These are phyloP conservation scores for Ascomycota sp. DNA, from an alignment of 2,329 filamentous ascomycete species.

Conservation along the genomic window DNA sequence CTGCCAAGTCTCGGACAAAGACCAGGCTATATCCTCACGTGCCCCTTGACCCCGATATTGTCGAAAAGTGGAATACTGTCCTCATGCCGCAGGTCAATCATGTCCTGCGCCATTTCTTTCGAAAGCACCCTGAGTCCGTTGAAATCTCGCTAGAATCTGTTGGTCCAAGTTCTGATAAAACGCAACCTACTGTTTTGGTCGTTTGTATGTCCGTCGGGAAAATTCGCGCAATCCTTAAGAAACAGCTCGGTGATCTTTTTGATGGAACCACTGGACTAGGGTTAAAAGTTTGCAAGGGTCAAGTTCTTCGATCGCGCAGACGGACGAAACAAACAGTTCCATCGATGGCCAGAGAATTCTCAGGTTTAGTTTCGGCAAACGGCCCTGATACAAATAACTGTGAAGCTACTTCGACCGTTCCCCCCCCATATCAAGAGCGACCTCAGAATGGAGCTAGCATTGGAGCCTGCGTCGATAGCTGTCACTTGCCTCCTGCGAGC, in stretches of 20 bases:
- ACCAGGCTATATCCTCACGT: constrained; percentile 37
- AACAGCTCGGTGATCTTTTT: constrained; percentile 41
- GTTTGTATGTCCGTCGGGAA: constrained; percentile 55
- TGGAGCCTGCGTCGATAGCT: constrained; percentile 65
- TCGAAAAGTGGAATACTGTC: constrained; percentile 49
- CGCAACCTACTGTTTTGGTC: constrained; percentile 51
- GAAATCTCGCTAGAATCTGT: constrained; percentile 59
- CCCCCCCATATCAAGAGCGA: constrained; percentile 54
- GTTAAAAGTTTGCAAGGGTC: constrained; percentile 50
- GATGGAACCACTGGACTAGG: constrained; percentile 38
- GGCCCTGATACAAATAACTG: too few relatives aligned
- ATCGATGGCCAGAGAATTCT: constrained; percentile 9
- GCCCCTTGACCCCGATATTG: constrained; percentile 31
- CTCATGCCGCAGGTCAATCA: constrained; percentile 53
- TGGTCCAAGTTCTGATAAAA: constrained; percentile 42
- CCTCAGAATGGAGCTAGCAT: constrained; percentile 80
- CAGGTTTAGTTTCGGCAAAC: too few relatives aligned
- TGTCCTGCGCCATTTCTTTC: constrained; percentile 46
- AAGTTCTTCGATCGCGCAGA: constrained; percentile 37
- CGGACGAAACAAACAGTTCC: constrained; percentile 10
- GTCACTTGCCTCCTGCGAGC: constrained; percentile 73
- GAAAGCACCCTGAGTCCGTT: constrained; percentile 51
- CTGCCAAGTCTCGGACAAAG: constrained; percentile 15
- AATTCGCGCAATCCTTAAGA: constrained; percentile 47
- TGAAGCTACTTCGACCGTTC: constrained; percentile 21